Evolutionary conservation across 768 basidiomycete genomes (phyloP), one percentile per base, ranked within the genome.

Genomic region (Xerocomellus intermedius): DNA sequence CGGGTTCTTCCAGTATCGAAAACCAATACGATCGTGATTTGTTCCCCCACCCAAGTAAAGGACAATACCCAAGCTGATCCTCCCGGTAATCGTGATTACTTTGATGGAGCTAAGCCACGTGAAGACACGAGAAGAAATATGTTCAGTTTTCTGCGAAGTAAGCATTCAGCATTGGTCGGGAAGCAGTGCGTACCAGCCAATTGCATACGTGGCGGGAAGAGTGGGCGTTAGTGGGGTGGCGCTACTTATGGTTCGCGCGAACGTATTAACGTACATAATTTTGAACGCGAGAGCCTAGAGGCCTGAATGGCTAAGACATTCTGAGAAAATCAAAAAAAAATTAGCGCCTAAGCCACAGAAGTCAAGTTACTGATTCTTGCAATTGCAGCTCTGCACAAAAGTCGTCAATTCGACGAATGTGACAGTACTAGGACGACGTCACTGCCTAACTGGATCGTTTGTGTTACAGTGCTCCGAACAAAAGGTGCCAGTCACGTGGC

Each of bases 401-500:
- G 42, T 16, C 6, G 52, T 48, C 22, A 49, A 33, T 8, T 48
- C 45, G 37, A 38, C 52, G 13, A 24, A 49, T 46, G 12, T 10
- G 10, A 4, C 3, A 13, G 9, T 24, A 24, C n/a, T n/a, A n/a
- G 9, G 33, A 48, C 30, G 30, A 30, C 30, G 30, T 12, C 30
- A 30, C 28, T 28, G 28, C 28, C 28, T 8, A 28, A 28, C 28
- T 28, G 8, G 17, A 26, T 35, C 21, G 5, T n/a, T n/a, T 21
- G 13, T 21, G 19, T 19, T 17, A 16, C 14, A 2, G 7, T 42
- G 35, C 21, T 32, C 32, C 12, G 24, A 33, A 17, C 19, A 37
- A 39, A 26, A 12, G 33, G 21, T 21, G 10, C 17, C 17, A 17
- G 53, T 63, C 62, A 63, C 62, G 62, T 62, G 61, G 12, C 12